phyloP scores from a whole-genome alignment of 192 early-diverging fungal genomes.

The Gonapodya prolifera region DNA sequence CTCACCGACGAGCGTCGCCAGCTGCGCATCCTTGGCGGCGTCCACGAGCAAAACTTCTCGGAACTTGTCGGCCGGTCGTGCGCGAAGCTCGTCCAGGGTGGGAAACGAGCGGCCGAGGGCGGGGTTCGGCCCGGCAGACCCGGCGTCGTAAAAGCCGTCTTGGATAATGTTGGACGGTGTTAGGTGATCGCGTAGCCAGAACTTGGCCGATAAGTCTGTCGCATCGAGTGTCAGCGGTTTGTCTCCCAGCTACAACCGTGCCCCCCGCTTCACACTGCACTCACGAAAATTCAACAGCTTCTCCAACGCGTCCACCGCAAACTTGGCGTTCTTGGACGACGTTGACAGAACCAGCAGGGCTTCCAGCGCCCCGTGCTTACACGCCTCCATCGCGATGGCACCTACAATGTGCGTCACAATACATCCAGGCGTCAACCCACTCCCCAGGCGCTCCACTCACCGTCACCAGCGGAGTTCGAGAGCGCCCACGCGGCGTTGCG shows the following conservation, averaged over 20 bases:
- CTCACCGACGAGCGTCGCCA: slow-evolving; percentile 11
- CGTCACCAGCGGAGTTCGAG: slow-evolving; percentile 25
- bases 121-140: slow-evolving; percentile 26
- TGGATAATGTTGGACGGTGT: slow-evolving; percentile 23
- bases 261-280: not conserved
- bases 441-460: slow-evolving; percentile 21
- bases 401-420: slow-evolving; percentile 15
- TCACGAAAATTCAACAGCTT: slow-evolving; percentile 39
- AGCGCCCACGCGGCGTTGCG: slow-evolving; percentile 35
- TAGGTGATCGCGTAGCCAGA: slow-evolving; percentile 36
- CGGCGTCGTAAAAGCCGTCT: slow-evolving; percentile 41
- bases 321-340: slow-evolving; percentile 24
- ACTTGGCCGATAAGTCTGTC: slow-evolving; percentile 39
- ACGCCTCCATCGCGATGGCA: slow-evolving; percentile 27
- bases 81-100: slow-evolving; percentile 20
- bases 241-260: not conserved
- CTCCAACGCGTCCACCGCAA: slow-evolving; percentile 38
- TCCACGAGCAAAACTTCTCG: slow-evolving; percentile 36
- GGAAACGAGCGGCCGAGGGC: slow-evolving; percentile 19
- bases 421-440: not conserved
- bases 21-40: slow-evolving; percentile 15
- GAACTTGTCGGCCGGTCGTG: slow-evolving; percentile 24
- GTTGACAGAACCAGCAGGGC: slow-evolving; percentile 25
- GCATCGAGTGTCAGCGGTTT: slow-evolving; percentile 2
- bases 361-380: slow-evolving; percentile 31